Evolutionary conservation across 306 rosid species (phyloP).

Genomic region (Styphnolobium japonicum): DNA sequence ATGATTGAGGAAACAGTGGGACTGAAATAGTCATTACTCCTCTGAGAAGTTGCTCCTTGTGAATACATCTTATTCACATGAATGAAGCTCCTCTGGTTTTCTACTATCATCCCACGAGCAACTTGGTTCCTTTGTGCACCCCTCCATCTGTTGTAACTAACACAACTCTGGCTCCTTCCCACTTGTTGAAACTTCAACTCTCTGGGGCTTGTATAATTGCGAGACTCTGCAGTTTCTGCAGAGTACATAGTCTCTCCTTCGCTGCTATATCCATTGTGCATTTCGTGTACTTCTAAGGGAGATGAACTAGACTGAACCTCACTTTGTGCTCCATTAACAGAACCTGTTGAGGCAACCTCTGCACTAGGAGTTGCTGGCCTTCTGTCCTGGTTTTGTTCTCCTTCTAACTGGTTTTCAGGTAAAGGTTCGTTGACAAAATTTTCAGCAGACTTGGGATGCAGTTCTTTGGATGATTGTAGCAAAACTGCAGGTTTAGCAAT

Average conservation of each 20-base stretch:
- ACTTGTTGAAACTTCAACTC: slow-evolving; percentile 72
- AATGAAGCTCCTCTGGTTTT: slow-evolving; percentile 75
- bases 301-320: slow-evolving; percentile 84
- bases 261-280: slow-evolving; percentile 73
- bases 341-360: slow-evolving; percentile 75
- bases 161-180: slow-evolving; percentile 97
- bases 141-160: slow-evolving; percentile 78
- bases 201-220: slow-evolving; percentile 81
- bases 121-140: slow-evolving; percentile 56
- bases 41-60: slow-evolving; percentile 83
- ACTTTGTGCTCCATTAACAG: slow-evolving; percentile 67
- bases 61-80: slow-evolving; percentile 86
- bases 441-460: slow-evolving; percentile 43
- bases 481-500: slow-evolving; percentile 39
- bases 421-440: slow-evolving; percentile 36
- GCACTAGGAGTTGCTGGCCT: slow-evolving; percentile 30
- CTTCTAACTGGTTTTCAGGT: slow-evolving; percentile 42
- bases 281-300: slow-evolving; percentile 46
- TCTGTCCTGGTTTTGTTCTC: slow-evolving; percentile 33
- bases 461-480: slow-evolving; percentile 36
- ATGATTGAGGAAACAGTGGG: slow-evolving; percentile 94
- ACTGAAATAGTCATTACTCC: slow-evolving; percentile 90
- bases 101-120: slow-evolving; percentile 55
- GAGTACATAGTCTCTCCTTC: slow-evolving; percentile 99
- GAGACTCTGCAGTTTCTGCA: slow-evolving; percentile 94